Evolutionary conservation across 345 rosid species (phyloP), one percentile per base, ranked within the genome.

Genomic region (Tarenaya hassleriana): DNA sequence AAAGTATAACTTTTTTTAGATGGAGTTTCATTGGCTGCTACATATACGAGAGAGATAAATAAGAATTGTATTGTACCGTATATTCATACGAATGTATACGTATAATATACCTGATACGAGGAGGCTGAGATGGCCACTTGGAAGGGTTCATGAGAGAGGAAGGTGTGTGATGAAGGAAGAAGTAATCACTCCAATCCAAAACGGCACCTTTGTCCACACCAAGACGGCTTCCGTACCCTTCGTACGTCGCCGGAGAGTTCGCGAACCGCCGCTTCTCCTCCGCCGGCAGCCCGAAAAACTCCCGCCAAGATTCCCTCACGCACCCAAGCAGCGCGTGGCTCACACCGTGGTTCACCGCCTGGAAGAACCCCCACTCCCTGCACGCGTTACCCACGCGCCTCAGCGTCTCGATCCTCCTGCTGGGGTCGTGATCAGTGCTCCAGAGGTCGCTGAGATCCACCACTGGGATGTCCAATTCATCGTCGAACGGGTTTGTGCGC

Each of bases 111-210:
- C 95, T 88, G 80, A 75, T 75, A 52, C 68, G 53, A n/a, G 77
- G 45, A 16, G 94, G 95, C 13, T 62, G 75, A 13, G 73, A 20
- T 29, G 98, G 98, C 96, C 96, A 92, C 62, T 85, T 88, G 50
- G 69, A 67, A 14, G 63, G 69, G 56, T 73, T 66, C 66, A 75
- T 77, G 20, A 73, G 29, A 31, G 67, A 35, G 6, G 35, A 29
- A 27, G 98, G 98, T 69, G 73, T 62, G 62, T 54, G 77, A 54
- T 92, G 79, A 51, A 92, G 94, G 49, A 63, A 88, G 63, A 74
- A 88, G 61, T 92, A 92, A 65, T 92, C 98, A 47, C 96, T 76
- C 98, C 98, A 92, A 64, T 88, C 98, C 45, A 91, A 80, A 11
- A 69, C 66, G 0, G 98, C 95, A 5, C 74, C 95, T 53, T 88